phyloP scores from a whole-genome alignment of 1,284 basidiomycete genomes.

The Cutaneotrichosporon cavernicola region DNA sequence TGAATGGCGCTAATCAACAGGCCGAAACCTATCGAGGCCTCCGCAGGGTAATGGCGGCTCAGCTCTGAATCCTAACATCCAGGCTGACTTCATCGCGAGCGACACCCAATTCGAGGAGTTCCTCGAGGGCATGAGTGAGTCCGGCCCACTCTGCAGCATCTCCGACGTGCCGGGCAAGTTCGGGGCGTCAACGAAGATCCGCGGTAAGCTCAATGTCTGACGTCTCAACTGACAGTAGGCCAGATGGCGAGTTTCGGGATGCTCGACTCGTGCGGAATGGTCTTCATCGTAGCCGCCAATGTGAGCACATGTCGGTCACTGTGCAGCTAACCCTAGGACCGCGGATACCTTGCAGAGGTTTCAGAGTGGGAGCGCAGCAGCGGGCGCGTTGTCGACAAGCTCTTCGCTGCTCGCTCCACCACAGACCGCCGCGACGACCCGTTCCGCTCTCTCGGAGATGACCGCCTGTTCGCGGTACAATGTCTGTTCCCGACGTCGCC shows the following conservation, averaged over 20 bases:
- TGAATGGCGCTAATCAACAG: not conserved
- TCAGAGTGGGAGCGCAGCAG: not conserved
- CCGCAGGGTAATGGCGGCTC: not conserved
- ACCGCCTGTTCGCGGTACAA: slow-evolving; percentile 23
- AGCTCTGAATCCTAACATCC: not conserved
- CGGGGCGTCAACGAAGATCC: slow-evolving; percentile 24
- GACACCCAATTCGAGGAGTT: slow-evolving; percentile 30
- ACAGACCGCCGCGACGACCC: slow-evolving; percentile 24
- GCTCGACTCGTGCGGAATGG: slow-evolving; percentile 21
- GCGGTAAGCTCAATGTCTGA: slow-evolving; percentile 18
- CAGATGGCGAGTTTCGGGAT: slow-evolving; percentile 15
- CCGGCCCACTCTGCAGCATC: slow-evolving; percentile 59
- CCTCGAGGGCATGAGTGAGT: slow-evolving; percentile 27
- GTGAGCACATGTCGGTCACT: slow-evolving; percentile 10
- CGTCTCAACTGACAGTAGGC: slow-evolving; percentile 1
- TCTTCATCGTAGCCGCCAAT: slow-evolving; percentile 20
- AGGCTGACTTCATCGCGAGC: slow-evolving; percentile 14
- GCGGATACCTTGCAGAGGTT: slow-evolving; percentile 16
- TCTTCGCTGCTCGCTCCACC: slow-evolving; percentile 28
- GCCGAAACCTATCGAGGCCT: slow-evolving; percentile 9
- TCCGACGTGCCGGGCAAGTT: slow-evolving; percentile 66
- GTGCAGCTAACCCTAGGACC: slow-evolving; percentile 8
- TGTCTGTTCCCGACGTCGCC: slow-evolving; percentile 22
- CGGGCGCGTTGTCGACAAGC: slow-evolving; percentile 13
- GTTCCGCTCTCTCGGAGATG: slow-evolving; percentile 27